Percentiles rank a stretch among this genome's conserved stretches.
These are phyloP conservation scores for Fusarium oxysporum DNA, from an alignment of 2,329 filamentous ascomycete genomes.

Conservation along the genomic window DNA sequence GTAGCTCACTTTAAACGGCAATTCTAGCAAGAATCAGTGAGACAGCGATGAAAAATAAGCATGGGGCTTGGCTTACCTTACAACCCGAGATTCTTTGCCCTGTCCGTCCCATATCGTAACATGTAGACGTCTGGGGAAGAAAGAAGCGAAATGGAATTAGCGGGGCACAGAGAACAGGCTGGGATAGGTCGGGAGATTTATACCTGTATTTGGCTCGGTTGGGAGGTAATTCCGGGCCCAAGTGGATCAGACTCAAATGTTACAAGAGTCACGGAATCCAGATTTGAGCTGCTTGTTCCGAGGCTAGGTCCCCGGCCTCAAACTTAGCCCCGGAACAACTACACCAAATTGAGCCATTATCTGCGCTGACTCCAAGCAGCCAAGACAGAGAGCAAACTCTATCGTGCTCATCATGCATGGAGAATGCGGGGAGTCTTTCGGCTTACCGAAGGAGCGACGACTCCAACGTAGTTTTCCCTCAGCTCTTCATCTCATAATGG, in stretches of 20 bases:
- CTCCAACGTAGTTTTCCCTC: neutral
- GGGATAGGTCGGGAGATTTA: neutral
- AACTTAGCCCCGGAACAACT: neutral
- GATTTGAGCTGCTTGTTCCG: neutral
- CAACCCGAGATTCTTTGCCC: neutral
- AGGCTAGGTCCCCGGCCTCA: fast-evolving
- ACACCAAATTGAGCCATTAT: neutral
- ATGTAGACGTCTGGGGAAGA: neutral
- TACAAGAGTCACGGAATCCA: fast-evolving
- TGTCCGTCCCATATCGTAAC: neutral
- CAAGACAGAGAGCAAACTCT: too few relatives aligned
- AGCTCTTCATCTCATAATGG: neutral
- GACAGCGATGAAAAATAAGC: fast-evolving
- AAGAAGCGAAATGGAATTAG: neutral
- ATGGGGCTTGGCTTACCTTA: neutral
- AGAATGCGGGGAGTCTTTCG: too few relatives aligned
- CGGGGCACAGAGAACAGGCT: neutral
- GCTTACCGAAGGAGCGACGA: too few relatives aligned
- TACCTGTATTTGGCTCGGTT: neutral
- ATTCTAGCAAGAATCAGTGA: neutral
- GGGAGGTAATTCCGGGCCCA: neutral
- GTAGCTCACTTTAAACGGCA: neutral
- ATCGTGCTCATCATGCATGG: too few relatives aligned
- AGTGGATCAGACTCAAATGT: neutral
- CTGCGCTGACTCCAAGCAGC: neutral